A percentile compares a stretch with the other conserved stretches of the same genome.
Conservation (phyloP, 2,329 filamentous ascomycete species). For the Pseudogymnoascus sp. region DNA sequence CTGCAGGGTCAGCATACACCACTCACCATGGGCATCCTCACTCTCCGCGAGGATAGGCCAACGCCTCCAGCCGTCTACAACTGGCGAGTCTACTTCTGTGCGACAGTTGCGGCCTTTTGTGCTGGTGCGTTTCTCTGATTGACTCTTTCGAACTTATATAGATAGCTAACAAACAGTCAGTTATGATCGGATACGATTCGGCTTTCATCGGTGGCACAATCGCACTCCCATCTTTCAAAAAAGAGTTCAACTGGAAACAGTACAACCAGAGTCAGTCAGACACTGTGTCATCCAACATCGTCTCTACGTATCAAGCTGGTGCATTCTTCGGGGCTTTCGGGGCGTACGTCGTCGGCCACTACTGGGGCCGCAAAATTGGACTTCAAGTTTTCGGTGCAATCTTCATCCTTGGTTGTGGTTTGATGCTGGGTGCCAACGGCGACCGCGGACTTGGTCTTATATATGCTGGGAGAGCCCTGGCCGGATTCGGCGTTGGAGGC, state of each 20-base stretch:
- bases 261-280: conserved; percentile 43
- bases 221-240: conserved; percentile 57
- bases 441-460: conserved; percentile 55
- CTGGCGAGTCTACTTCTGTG: conserved; percentile 49
- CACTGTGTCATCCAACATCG: conserved; percentile 63
- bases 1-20: conserved; percentile 7
- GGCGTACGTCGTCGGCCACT: conserved; percentile 58
- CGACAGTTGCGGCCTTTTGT: conserved; percentile 45
- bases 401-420: conserved; percentile 61
- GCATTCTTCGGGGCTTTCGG: conserved; percentile 73
- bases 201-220: conserved; percentile 75
- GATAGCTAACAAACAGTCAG: not conserved
- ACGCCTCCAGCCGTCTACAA: conserved; percentile 51
- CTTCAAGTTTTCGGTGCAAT: conserved; percentile 52
- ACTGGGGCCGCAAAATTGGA: conserved; percentile 56
- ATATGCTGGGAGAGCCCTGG: conserved; percentile 53
- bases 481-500: conserved; percentile 54
- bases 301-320: conserved; percentile 73
- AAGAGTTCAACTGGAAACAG: conserved; percentile 55
- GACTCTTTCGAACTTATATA: not conserved
- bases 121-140: conserved; percentile 47
- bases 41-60: conserved; percentile 46
- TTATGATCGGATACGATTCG: conserved; percentile 39
- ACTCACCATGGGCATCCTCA: conserved; percentile 33
- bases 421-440: conserved; percentile 60